These are phyloP conservation scores for Prunella vulgaris DNA, from an alignment of 257 asterid species.

Conservation along the genomic window DNA sequence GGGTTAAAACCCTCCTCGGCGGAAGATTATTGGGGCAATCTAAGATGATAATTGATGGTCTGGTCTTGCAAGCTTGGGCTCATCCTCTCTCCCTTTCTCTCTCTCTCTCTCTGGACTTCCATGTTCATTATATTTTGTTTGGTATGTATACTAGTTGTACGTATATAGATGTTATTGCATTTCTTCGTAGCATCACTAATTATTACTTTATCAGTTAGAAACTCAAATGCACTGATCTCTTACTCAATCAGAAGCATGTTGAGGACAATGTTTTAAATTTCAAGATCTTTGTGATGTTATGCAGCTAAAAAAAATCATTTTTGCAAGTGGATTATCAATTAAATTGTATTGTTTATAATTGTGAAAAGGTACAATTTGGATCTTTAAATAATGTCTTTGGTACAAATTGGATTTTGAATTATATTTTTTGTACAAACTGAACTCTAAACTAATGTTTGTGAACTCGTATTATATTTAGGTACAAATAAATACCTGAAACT, in stretches of 20 bases:
- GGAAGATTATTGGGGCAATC: not conserved
- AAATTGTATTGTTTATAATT: not conserved
- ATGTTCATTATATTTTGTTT: not conserved
- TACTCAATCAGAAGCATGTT: not conserved
- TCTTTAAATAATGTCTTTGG: too few species aligned
- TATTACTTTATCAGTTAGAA: slow-evolving; percentile 1
- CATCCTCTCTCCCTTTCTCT: too few species aligned
- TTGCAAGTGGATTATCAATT: not conserved
- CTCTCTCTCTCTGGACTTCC: not conserved
- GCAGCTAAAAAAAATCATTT: not conserved
- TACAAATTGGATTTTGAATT: too few species aligned
- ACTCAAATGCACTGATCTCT: not conserved
- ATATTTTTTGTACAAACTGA: too few species aligned
- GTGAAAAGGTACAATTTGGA: too few species aligned
- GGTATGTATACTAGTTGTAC: slow-evolving; percentile 15
- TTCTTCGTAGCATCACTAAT: not conserved
- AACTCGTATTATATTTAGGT: too few species aligned
- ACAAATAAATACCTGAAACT: too few species aligned
- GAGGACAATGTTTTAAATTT: not conserved
- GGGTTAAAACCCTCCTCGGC: not conserved
- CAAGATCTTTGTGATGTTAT: not conserved
- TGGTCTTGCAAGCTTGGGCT: not conserved
- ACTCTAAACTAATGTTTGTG: too few species aligned
- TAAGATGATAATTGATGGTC: not conserved
- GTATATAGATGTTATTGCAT: slow-evolving; percentile 8